Conservation (phyloP, 2,329 filamentous ascomycete species). For the Trichoderma endophyticum region DNA sequence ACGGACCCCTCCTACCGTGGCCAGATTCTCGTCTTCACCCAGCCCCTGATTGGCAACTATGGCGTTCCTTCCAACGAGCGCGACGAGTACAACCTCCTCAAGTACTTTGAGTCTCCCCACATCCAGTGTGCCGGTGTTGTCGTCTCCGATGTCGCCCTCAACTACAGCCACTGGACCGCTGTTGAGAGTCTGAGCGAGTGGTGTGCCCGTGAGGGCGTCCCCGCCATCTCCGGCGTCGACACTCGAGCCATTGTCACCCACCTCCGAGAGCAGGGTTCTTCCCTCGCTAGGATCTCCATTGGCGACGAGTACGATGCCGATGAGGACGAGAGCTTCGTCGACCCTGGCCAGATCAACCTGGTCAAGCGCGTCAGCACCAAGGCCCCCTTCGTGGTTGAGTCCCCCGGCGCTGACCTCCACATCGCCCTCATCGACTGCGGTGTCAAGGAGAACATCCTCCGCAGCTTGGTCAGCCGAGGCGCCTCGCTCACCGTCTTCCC, state of each 20-base stretch:
- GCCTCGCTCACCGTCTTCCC: constrained; percentile 93
- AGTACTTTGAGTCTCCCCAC: constrained; percentile 97
- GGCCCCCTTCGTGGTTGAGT: constrained; percentile 92
- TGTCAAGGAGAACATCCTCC: constrained; percentile 99
- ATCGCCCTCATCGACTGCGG: constrained; percentile 95
- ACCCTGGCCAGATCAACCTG: constrained; percentile 94
- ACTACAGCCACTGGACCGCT: constrained; percentile 98
- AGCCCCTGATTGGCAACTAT: constrained; percentile 97
- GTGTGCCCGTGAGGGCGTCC: constrained; percentile 94
- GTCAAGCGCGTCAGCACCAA: constrained; percentile 97
- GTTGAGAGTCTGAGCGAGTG: constrained; percentile 90
- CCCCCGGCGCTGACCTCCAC: constrained; percentile 78
- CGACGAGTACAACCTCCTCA: constrained; percentile 85
- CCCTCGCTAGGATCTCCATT: constrained; percentile 87
- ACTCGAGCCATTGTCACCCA: constrained; percentile 95
- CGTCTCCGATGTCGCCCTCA: constrained; percentile 86
- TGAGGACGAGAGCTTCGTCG: constrained; percentile 92
- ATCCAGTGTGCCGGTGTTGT: constrained; percentile 96
- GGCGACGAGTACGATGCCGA: constrained; percentile 98
- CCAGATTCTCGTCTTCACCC: constrained; percentile 97
- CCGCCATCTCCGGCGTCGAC: constrained; percentile 94
- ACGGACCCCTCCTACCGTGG: constrained; percentile 85
- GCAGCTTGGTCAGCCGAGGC: constrained; percentile 86
- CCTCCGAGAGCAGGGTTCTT: constrained; percentile 94
- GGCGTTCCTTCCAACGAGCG: constrained; percentile 84